phyloP scores from a whole-genome alignment of 176 grass and related monocot genomes.

The Bonia amplexicaulis region DNA sequence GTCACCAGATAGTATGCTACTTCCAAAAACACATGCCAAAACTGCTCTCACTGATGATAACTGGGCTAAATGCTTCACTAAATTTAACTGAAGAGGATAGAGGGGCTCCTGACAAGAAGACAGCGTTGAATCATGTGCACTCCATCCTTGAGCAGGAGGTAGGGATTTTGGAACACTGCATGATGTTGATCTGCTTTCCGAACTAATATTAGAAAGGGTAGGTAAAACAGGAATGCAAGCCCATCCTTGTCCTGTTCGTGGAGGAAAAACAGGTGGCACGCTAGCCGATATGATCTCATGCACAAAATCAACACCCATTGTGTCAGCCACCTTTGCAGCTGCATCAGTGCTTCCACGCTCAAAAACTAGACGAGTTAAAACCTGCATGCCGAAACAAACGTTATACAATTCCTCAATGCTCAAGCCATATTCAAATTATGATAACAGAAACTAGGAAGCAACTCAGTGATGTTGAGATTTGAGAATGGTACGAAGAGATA shows the following conservation, averaged over 20 bases:
- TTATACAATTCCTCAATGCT: slow-evolving; percentile 15
- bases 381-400: slow-evolving; percentile 46
- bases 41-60: slow-evolving; percentile 89
- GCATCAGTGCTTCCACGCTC: slow-evolving; percentile 87
- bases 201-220: slow-evolving; percentile 38
- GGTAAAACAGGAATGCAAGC: slow-evolving; percentile 83
- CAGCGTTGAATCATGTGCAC: slow-evolving; percentile 37
- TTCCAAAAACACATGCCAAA: slow-evolving; percentile 92
- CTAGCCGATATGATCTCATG: slow-evolving; percentile 91
- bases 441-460: neutral
- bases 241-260: slow-evolving; percentile 85
- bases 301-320: slow-evolving; percentile 92
- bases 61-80: slow-evolving; percentile 80
- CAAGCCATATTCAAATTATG: slow-evolving; percentile 3
- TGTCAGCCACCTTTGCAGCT: slow-evolving; percentile 83
- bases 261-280: slow-evolving; percentile 90
- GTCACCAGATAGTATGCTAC: slow-evolving; percentile 71
- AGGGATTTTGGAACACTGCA: slow-evolving; percentile 18
- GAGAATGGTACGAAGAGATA: neutral
- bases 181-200: slow-evolving; percentile 38
- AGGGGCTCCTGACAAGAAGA: slow-evolving; percentile 54
- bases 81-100: slow-evolving; percentile 83
- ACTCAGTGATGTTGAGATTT: neutral
- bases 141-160: slow-evolving; percentile 46
- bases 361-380: slow-evolving; percentile 93